phyloP scores from a whole-genome alignment of 208 protist species.

The Spironucleus salmonicida region DNA sequence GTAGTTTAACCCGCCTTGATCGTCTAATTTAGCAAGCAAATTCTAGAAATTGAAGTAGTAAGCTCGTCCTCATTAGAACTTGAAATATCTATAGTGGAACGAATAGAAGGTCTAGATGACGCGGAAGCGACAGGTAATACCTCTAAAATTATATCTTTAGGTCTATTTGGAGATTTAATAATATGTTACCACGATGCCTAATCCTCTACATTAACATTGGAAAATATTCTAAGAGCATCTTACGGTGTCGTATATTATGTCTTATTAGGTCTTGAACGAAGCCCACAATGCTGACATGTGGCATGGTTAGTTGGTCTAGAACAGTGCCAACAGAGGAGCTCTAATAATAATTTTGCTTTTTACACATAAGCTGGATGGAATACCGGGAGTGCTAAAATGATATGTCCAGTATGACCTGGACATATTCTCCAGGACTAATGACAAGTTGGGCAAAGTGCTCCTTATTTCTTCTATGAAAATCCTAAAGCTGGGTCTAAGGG shows the following conservation, averaged over 20 bases:
- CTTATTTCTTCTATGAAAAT: no score
- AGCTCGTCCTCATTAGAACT: conserved; percentile 92
- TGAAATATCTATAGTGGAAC: not conserved
- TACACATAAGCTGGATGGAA: conserved; percentile 90
- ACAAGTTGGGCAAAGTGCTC: no score
- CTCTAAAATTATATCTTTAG: conserved; percentile 71
- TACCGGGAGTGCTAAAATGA: conserved; percentile 85
- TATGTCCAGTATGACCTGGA: conserved; percentile 88
- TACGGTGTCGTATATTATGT: conserved; percentile 53
- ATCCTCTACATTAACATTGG: conserved; percentile 64
- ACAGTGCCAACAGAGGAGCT: not conserved
- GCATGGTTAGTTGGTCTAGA: not conserved
- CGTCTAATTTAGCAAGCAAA: conserved; percentile 57
- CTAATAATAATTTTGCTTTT: conserved; percentile 56
- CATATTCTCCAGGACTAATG: no score
- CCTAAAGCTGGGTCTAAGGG: no score
- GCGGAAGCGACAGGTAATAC: conserved; percentile 82
- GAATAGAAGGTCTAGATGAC: conserved; percentile 78
- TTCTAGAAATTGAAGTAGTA: conserved; percentile 76
- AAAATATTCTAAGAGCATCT: conserved; percentile 46
- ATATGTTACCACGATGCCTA: conserved; percentile 67
- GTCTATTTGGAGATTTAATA: conserved; percentile 70
- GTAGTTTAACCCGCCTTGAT: conserved; percentile 50
- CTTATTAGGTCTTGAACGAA: conserved; percentile 60
- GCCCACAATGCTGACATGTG: conserved; percentile 55